Evolutionary conservation across 805 yeast genomes (phyloP).

Genomic region (Saturnispora zaruensis): DNA sequence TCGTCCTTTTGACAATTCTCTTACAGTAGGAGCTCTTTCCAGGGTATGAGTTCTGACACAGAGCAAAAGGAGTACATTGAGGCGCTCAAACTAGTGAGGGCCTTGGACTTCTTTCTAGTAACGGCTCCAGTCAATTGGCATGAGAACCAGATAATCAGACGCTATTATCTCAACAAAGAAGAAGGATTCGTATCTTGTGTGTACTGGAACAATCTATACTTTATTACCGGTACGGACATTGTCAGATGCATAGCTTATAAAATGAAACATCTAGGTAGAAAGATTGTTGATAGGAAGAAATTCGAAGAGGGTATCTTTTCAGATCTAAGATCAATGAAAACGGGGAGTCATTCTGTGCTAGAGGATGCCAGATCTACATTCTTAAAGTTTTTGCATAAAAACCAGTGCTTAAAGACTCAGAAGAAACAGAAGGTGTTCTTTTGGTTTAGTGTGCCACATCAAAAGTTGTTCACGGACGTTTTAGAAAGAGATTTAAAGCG

Average conservation of each 20-base stretch:
- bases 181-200: slow-evolving; percentile 93
- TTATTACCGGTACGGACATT: slow-evolving; percentile 92
- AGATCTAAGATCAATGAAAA: slow-evolving; percentile 77
- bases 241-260: slow-evolving; percentile 85
- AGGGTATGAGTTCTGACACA: not conserved
- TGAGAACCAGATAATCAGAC: slow-evolving; percentile 74
- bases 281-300: slow-evolving; percentile 77
- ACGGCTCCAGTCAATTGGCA: slow-evolving; percentile 96
- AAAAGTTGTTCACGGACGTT: slow-evolving; percentile 85
- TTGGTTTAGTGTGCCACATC: slow-evolving; percentile 96
- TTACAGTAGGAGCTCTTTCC: not conserved
- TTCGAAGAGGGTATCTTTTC: slow-evolving; percentile 95
- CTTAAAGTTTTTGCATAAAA: slow-evolving; percentile 73
- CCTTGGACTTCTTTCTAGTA: slow-evolving; percentile 74
- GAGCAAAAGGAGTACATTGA: slow-evolving; percentile 7
- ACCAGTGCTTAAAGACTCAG: slow-evolving; percentile 85
- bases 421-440: slow-evolving; percentile 95
- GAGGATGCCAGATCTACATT: slow-evolving; percentile 84
- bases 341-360: slow-evolving; percentile 78
- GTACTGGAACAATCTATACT: slow-evolving; percentile 82
- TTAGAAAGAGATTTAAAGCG: slow-evolving; percentile 84
- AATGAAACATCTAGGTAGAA: slow-evolving; percentile 83
- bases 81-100: slow-evolving; percentile 66
- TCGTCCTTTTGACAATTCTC: not conserved
- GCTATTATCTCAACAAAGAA: slow-evolving; percentile 77